phyloP scores from a whole-genome alignment of 352 stramenopile genomes.

The Globisporangium okanoganense region DNA sequence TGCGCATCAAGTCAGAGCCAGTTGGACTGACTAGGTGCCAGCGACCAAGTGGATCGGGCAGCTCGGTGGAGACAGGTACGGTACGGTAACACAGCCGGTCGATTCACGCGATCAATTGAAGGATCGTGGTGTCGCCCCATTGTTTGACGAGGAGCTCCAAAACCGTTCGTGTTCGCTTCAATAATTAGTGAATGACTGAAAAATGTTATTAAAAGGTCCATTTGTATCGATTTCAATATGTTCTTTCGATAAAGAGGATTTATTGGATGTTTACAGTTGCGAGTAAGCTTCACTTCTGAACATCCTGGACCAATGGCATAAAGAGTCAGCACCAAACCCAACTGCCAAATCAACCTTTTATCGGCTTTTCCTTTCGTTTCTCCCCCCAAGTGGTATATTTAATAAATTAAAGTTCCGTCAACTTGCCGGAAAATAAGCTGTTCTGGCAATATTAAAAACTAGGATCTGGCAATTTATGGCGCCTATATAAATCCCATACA shows the following conservation, averaged over 20 bases:
- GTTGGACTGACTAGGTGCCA: neutral
- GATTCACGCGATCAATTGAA: neutral
- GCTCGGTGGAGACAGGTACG: neutral
- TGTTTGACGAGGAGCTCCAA: neutral
- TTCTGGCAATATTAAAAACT: too few relatives aligned
- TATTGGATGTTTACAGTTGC: neutral
- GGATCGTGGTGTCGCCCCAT: neutral
- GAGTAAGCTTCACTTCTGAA: neutral
- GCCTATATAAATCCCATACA: too few relatives aligned
- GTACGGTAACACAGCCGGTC: neutral
- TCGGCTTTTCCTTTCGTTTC: neutral
- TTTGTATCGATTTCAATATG: too few relatives aligned
- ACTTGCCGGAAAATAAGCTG: too few relatives aligned
- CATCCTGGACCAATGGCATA: neutral
- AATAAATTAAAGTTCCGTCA: too few relatives aligned
- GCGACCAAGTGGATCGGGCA: neutral
- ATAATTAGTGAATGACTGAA: too few relatives aligned
- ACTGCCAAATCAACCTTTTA: neutral
- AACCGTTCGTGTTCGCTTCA: neutral
- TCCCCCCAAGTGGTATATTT: neutral
- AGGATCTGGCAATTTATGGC: too few relatives aligned
- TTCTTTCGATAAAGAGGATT: neutral
- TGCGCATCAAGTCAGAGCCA: conserved; percentile 3
- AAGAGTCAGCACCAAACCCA: neutral
- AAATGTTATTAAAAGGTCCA: neutral